Percentiles rank a stretch among this genome's conserved stretches.
Conservation (phyloP, 345 rosid species). For the Eucalyptus tenuipes region DNA sequence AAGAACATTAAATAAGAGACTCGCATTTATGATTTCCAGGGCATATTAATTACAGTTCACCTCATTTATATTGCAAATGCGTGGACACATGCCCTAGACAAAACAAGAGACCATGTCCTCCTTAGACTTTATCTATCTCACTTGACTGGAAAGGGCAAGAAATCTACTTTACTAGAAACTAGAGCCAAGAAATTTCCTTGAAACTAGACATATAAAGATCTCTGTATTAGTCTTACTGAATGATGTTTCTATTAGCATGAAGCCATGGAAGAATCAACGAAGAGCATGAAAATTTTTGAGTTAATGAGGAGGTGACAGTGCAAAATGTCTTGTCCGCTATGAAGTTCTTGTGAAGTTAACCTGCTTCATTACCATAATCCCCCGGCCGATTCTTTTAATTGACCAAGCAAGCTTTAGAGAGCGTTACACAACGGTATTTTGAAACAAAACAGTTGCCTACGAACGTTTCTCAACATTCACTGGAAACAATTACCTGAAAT, state of each 20-base stretch:
- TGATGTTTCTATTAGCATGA: too few relatives aligned
- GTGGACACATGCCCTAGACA: too few relatives aligned
- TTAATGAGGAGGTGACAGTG: neutral
- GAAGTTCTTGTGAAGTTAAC: neutral
- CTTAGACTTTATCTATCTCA: too few relatives aligned
- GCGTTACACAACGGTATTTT: neutral
- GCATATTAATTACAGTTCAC: too few relatives aligned
- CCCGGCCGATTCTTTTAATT: neutral
- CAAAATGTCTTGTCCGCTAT: neutral
- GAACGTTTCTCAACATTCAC: neutral
- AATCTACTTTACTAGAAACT: too few relatives aligned
- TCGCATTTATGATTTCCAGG: neutral
- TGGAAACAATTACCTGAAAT: neutral
- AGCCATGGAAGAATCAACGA: too few relatives aligned
- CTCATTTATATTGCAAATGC: too few relatives aligned
- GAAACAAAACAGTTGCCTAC: neutral
- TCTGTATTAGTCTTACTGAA: too few relatives aligned
- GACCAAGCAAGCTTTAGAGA: neutral
- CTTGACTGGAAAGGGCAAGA: too few relatives aligned
- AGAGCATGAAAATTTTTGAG: too few relatives aligned
- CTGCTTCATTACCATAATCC: neutral
- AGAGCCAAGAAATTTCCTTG: too few relatives aligned
- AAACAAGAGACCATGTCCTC: neutral
- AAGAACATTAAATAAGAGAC: neutral
- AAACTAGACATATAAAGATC: too few relatives aligned